Evolutionary conservation across 73 alveolate genomes (phyloP).

Genomic region (Symbiodinium natans): DNA sequence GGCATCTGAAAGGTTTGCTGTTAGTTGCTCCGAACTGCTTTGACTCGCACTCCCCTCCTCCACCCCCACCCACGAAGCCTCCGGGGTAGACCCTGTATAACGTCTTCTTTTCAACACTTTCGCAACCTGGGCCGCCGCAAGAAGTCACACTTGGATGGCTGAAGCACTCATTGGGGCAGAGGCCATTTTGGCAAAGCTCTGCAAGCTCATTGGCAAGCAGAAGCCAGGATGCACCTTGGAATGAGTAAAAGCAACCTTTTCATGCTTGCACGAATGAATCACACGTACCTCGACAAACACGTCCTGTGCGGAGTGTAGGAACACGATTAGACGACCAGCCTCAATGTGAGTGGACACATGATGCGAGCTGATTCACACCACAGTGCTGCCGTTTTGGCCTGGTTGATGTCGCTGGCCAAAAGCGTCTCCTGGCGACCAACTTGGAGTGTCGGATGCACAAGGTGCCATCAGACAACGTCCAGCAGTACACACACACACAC

Average conservation of each 20-base stretch:
- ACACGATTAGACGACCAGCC: constrained; percentile 74
- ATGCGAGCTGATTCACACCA: too few species aligned
- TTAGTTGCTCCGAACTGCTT: too few species aligned
- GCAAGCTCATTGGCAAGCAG: constrained; percentile 62
- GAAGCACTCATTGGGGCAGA: not conserved
- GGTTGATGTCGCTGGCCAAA: constrained; percentile 43
- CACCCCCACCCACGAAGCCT: not conserved
- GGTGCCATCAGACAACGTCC: not conserved
- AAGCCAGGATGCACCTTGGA: constrained; percentile 69
- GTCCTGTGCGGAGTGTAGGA: constrained; percentile 47
- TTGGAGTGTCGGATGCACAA: not conserved
- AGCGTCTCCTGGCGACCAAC: not conserved
- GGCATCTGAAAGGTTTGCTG: not conserved
- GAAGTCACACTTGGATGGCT: too few species aligned
- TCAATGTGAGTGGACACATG: too few species aligned
- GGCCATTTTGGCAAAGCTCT: constrained; percentile 52
- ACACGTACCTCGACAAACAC: constrained; percentile 24
- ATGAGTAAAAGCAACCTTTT: not conserved
- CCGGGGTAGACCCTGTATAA: constrained; percentile 31
- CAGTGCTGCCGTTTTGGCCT: too few species aligned
- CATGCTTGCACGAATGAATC: not conserved
- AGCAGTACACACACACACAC: not conserved
- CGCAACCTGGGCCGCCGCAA: not conserved
- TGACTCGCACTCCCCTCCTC: too few species aligned
- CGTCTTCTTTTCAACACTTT: not conserved